Evolutionary conservation across 2,329 filamentous ascomycete genomes (phyloP).

Genomic region (Pseudohalonectria lignicola): DNA sequence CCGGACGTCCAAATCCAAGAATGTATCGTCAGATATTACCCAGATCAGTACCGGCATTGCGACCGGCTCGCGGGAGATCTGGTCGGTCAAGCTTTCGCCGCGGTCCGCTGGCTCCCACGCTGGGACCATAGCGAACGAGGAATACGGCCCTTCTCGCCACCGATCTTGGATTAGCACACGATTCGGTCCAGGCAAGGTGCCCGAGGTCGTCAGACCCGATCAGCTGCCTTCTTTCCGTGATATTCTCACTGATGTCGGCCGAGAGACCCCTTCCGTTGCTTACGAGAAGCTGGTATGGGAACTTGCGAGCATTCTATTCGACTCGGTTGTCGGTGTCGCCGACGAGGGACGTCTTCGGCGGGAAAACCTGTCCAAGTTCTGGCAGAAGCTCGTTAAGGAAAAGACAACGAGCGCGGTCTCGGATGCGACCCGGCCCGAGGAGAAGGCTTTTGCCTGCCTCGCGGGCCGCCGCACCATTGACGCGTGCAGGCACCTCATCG

Average conservation of each 20-base stretch:
- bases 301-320: constrained; percentile 78
- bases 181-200: neutral
- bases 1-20: too few relatives aligned
- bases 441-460: constrained; percentile 73
- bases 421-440: constrained; percentile 56
- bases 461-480: constrained; percentile 70
- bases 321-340: constrained; percentile 41
- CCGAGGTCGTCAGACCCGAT: neutral
- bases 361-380: constrained; percentile 55
- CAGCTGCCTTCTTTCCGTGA: constrained; percentile 1
- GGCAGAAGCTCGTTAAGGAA: constrained; percentile 54
- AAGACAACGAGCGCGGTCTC: constrained; percentile 42
- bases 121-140: too few relatives aligned
- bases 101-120: neutral
- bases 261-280: constrained; percentile 26
- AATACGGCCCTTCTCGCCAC: too few relatives aligned
- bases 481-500: constrained; percentile 69
- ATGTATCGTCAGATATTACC: neutral
- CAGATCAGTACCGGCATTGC: neutral
- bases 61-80: neutral
- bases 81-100: neutral
- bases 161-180: constrained; percentile 1
- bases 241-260: constrained; percentile 16
- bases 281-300: constrained; percentile 77
- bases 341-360: constrained; percentile 34